These are phyloP conservation scores for Sistotremastrum niveocremeum DNA, from an alignment of 768 basidiomycete genomes.

Conservation along the genomic window DNA sequence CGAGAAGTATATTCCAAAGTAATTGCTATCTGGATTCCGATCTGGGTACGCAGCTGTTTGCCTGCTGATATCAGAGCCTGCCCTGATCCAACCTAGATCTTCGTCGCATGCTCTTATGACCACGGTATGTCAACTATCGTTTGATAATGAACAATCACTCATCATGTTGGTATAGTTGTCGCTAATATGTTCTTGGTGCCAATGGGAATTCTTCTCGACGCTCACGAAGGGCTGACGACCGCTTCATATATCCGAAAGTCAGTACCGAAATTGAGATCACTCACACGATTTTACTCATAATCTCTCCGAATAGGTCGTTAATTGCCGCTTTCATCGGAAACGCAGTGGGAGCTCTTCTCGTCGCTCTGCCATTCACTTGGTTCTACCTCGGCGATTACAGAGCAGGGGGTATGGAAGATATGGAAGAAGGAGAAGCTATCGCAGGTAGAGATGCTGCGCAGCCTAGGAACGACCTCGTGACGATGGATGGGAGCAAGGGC, in stretches of 20 bases:
- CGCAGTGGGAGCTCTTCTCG: constrained; percentile 48
- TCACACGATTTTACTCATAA: background rate
- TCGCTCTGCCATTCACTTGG: constrained; percentile 50
- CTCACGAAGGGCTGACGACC: constrained; percentile 43
- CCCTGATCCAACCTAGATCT: constrained; percentile 27
- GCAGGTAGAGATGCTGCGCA: background rate
- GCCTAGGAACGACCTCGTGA: no score
- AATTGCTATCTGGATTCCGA: constrained; percentile 56
- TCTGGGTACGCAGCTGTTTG: constrained; percentile 40
- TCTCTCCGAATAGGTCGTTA: constrained; percentile 30
- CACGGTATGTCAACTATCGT: constrained; percentile 33
- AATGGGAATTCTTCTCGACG: constrained; percentile 56
- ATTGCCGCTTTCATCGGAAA: constrained; percentile 57
- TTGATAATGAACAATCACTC: background rate
- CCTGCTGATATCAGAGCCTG: background rate
- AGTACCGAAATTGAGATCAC: constrained; percentile 9
- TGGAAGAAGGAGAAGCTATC: constrained; percentile 23
- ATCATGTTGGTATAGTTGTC: constrained; percentile 27
- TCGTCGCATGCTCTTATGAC: constrained; percentile 58
- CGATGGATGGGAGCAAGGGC: no score
- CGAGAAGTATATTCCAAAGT: constrained; percentile 60
- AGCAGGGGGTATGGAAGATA: constrained; percentile 22
- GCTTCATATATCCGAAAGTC: constrained; percentile 56
- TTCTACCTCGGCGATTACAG: constrained; percentile 45
- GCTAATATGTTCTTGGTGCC: constrained; percentile 72